These are phyloP conservation scores for Ceratocystis harringtonii DNA, from an alignment of 2,329 filamentous ascomycete genomes.

Conservation along the genomic window DNA sequence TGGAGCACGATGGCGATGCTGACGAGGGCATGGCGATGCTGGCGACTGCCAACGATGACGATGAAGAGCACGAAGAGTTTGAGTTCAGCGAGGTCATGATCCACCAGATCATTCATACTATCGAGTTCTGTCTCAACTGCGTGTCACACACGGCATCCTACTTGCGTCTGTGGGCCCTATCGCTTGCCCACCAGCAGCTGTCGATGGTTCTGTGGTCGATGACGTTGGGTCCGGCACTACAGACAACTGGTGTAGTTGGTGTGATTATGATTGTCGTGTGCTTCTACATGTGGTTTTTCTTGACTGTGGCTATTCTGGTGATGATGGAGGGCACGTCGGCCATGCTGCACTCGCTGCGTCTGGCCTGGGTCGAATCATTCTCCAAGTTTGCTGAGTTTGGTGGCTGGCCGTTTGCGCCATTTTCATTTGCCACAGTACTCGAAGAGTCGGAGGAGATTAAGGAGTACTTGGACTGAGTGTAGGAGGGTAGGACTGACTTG, in stretches of 20 bases:
- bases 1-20: constrained; percentile 48
- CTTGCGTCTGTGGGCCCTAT: constrained; percentile 93
- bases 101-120: constrained; percentile 96
- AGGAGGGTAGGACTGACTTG: neutral
- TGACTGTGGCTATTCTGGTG: constrained; percentile 58
- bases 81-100: constrained; percentile 98
- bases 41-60: constrained; percentile 53
- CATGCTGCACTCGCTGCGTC: constrained; percentile 72
- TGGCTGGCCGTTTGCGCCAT: constrained; percentile 73
- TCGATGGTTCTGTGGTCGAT: constrained; percentile 93
- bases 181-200: constrained; percentile 93
- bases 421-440: constrained; percentile 70
- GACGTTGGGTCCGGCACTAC: constrained; percentile 71
- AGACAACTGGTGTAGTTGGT: constrained; percentile 48
- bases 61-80: constrained; percentile 85
- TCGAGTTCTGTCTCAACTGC: constrained; percentile 98
- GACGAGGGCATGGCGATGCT: constrained; percentile 78
- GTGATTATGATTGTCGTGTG: constrained; percentile 67
- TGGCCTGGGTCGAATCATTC: constrained; percentile 97
- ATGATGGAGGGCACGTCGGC: constrained; percentile 94
- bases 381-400: constrained; percentile 93
- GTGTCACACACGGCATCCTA: constrained; percentile 98
- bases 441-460: constrained; percentile 61
- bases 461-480: constrained; percentile 35
- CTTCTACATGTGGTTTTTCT: constrained; percentile 81